A percentile compares a stretch with the other conserved stretches of the same genome.
phyloP scores from a whole-genome alignment of 2,329 filamentous ascomycete species.

The Aureobasidium musti region DNA sequence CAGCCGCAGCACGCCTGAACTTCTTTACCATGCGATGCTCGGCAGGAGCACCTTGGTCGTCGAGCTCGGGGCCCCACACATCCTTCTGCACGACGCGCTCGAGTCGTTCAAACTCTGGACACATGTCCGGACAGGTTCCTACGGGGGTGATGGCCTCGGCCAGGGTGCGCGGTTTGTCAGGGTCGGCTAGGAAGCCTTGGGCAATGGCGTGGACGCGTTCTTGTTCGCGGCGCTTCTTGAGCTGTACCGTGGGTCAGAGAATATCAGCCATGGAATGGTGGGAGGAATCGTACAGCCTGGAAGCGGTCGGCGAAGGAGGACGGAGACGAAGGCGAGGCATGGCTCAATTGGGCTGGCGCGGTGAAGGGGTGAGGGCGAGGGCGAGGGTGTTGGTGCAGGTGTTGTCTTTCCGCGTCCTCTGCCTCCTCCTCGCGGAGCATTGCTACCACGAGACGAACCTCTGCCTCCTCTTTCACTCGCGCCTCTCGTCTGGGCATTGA shows the following conservation, averaged over 20 bases:
- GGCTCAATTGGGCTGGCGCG: constrained; percentile 2
- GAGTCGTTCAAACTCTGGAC: constrained; percentile 63
- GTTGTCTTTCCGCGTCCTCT: constrained; percentile 22
- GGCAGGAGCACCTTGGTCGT: constrained; percentile 43
- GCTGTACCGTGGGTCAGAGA: constrained; percentile 37
- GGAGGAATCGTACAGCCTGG: constrained; percentile 23
- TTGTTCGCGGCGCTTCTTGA: constrained; percentile 53
- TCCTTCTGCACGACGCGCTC: constrained; percentile 64
- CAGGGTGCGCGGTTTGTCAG: constrained; percentile 61
- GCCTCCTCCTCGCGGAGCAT: neutral
- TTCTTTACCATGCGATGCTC: constrained; percentile 64
- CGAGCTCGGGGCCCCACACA: constrained; percentile 59
- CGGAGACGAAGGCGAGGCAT: constrained; percentile 12
- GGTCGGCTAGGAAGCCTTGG: constrained; percentile 59
- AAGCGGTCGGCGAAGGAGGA: constrained; percentile 27
- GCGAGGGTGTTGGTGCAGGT: constrained; percentile 20
- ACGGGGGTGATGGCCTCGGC: constrained; percentile 63
- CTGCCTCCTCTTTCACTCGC: constrained; percentile 18
- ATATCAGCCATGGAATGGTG: constrained; percentile 1
- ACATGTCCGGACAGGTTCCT: constrained; percentile 65
- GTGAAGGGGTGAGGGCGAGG: no score
- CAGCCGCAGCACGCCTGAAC: constrained; percentile 63
- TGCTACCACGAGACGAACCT: neutral
- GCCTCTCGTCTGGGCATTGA: constrained; percentile 10
- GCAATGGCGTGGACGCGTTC: constrained; percentile 56